Evolutionary conservation across 305 asterid genomes (phyloP), one percentile per base, ranked within the genome.

Genomic region (Solanum hybrid): DNA sequence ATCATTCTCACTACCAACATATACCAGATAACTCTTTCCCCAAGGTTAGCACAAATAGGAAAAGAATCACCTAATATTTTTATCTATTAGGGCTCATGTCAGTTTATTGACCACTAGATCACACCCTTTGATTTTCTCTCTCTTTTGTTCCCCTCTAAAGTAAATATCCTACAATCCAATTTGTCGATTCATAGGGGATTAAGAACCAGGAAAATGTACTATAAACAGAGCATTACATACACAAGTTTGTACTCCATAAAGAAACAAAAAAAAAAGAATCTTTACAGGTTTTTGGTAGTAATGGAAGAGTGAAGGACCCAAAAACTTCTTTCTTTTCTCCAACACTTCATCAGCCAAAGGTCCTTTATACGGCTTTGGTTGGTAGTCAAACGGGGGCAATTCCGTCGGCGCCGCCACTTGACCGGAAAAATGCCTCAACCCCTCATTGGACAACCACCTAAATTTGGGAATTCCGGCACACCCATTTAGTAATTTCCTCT

Each of bases 241-340:
- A 17, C 70, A 57, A 57, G n/a, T 57, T 27, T 27, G 34, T 27
- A 27, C 31, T 31, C 65, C 14, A 85, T 4, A 79, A 6, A 37
- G 13, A 27, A 57, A 57, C n/a, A 15, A 51, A 2, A 57, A 29
- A 29, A 57, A 51, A 51, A 12, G 82, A 29, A 10, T 91, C 87
- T 93, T 89, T 93, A 97, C 99, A 89, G 99, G 99, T 80, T 95
- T 97, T 77, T 97, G 95, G 88, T 96, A 97, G 94, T 86, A 97
- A 91, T 97, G 90, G 88, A 97, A 97, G 15, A 97, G 96, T 68
- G 99, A 97, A 2, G 99, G 97, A 27, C 99, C 99, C 94, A 96
- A 92, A 87, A 89, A 97, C 91, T 93, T 92, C 89, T 94, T 94
- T 36, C 99, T 95, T 94, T 97, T 97, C 92, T 91, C 95, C 45